Base-by-base conservation (phyloP, 805 yeast genomes). In the Yamadazyma sp. region DNA sequence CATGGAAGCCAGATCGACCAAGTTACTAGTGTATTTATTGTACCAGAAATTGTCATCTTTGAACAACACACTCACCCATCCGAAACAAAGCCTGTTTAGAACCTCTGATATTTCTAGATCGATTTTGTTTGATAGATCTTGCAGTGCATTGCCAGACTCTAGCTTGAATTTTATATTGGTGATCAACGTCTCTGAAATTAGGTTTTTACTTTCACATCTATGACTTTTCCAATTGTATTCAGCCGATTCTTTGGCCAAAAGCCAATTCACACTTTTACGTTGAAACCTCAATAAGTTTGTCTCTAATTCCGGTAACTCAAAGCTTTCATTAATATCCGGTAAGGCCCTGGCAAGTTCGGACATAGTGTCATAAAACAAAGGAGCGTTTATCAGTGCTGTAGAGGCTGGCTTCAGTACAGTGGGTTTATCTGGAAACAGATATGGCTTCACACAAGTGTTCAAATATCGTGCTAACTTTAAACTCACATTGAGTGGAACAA, bases 231-330 rank as follows among this genome's bases (percentile, higher is more conserved):
- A 46, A 41, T 67, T 56, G 38, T 67, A 70, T 8, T 28, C 19
- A 4, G 67, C 68, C 28, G 75, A 68, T 51, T 81, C 88, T 42
- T 64, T 69, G 0, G 57, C 44, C 4, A 81, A 55, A 50, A 80
- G 57, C 88, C 88, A 81, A 12, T 61, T 55, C 1, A 81, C 67
- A 2, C 84, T 70, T 28, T 67, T 71, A 4, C 62, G 64, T 52
- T 81, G 88, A 42, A 79, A 81, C 2, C 59, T 59, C 17, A 75
- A 50, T 6, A 77, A 54, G 10, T 59, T 59, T 0, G 77, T 64
- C 7, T 64, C 70, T 5, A 77, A 51, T 25, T 69, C 75, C 0
- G 74, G 70, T 2, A 72, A 59, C 14, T 64, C 60, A 34, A 62
- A 54, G 4, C 39, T 40, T 20, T 33, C 31, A 1, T 17, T 20